Conservation (phyloP, 306 rosid genomes). For the Acacia melanoxylon region DNA sequence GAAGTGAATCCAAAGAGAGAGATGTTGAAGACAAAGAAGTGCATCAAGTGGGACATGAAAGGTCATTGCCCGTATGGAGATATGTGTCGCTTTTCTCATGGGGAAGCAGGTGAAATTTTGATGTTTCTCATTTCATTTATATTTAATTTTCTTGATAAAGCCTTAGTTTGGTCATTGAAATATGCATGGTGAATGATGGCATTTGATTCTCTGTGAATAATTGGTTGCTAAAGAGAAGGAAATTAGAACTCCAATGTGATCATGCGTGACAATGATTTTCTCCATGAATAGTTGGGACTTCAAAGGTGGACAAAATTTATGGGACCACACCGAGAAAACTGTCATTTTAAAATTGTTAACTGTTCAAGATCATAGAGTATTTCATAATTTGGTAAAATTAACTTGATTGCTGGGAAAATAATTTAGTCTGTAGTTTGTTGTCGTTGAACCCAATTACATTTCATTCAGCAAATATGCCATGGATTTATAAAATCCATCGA, state of each 20-base stretch:
- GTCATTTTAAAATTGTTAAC: not conserved
- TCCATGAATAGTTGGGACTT: not conserved
- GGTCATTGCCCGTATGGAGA: conserved; percentile 22
- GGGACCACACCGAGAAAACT: not conserved
- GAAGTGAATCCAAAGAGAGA: not conserved
- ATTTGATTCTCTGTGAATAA: not conserved
- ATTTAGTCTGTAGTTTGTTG: too few relatives aligned
- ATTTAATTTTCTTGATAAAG: not conserved
- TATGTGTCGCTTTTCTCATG: conserved; percentile 33
- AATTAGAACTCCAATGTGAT: not conserved
- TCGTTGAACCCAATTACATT: not conserved
- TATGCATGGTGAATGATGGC: not conserved
- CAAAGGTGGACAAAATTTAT: not conserved
- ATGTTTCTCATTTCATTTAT: not conserved
- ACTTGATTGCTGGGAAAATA: too few relatives aligned
- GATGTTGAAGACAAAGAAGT: not conserved
- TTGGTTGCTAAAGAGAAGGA: not conserved
- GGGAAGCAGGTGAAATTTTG: conserved; percentile 28
- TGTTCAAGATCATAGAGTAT: not conserved
- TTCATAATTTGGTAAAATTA: not conserved
- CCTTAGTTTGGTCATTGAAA: not conserved
- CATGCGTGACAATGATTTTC: not conserved
- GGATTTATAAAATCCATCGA: not conserved
- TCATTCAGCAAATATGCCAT: not conserved
- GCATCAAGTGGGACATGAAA: conserved; percentile 19